A percentile compares a stretch with the other conserved stretches of the same genome.
Conservation (phyloP, 2,329 filamentous ascomycete species). For the Aotearoamyces nothofagi region DNA sequence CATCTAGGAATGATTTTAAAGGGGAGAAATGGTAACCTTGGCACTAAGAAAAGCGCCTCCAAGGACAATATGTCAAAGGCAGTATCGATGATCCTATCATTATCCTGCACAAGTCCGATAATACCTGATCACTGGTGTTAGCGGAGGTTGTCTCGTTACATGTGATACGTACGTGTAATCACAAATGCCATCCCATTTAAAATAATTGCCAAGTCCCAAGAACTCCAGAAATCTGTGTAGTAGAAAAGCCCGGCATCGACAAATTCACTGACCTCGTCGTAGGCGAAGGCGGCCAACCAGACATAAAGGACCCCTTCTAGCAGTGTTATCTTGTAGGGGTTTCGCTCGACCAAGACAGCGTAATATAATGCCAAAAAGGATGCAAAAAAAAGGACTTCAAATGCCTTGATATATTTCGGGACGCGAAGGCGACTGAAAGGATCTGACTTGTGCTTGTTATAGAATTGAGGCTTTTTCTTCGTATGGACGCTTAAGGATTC, state of each 20-base stretch:
- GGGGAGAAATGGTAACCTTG: conserved; percentile 28
- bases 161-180: conserved; percentile 44
- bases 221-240: conserved; percentile 67
- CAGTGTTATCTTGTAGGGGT: conserved; percentile 46
- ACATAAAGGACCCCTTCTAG: conserved; percentile 64
- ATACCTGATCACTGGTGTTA: conserved; percentile 43
- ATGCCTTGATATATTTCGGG: conserved; percentile 71
- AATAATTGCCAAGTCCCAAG: conserved; percentile 63
- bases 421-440: conserved; percentile 65
- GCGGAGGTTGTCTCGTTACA: background rate
- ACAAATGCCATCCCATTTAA: conserved; percentile 57
- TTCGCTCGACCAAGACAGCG: conserved; percentile 63
- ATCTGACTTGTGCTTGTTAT: conserved; percentile 51
- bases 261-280: conserved; percentile 76
- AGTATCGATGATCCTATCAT: conserved; percentile 51
- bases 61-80: conserved; percentile 83
- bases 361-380: conserved; percentile 72
- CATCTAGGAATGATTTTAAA: background rate
- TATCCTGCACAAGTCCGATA: conserved; percentile 46
- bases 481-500: conserved; percentile 59
- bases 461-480: conserved; percentile 61
- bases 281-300: conserved; percentile 78
- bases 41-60: conserved; percentile 80
- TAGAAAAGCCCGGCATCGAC: conserved; percentile 82
- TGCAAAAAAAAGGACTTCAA: conserved; percentile 70